Evolutionary conservation across 257 asterid genomes (phyloP), one percentile per base, ranked within the genome.

Genomic region (Euphrasia confusa): DNA sequence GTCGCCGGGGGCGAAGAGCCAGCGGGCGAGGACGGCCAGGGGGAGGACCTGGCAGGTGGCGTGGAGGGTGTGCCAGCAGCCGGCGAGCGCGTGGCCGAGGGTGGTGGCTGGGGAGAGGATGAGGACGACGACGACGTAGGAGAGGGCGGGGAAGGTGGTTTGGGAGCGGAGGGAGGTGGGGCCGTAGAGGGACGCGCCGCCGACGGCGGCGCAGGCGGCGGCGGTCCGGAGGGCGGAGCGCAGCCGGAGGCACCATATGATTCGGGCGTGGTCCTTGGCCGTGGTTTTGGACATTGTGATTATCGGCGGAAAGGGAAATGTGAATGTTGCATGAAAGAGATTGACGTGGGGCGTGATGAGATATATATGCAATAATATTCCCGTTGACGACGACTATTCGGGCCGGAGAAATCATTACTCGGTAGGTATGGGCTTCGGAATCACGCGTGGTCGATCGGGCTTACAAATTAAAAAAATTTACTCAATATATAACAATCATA

Each of bases 31-130:
- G 45, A 74, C 50, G 17, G 89, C 70, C 7, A 75, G 55, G 15
- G 86, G 86, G 32, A 83, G 12, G 17, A 80, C 79, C 33, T 77
- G 81, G 14, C 69, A 18, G 4, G 83, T 75, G 56, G 89, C 89
- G 21, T 4, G 61, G 12, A 68, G 17, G 17, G 78, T 80, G 50
- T 79, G 77, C 75, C 85, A 83, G 52, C 74, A 77, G 33, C 89
- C 84, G 32, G 75, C 58, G 0, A 83, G 54, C 11, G 79, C 39
- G 67, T 80, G 80, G 5, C 89, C 89, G 13, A 83, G 71, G 24
- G 71, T 73, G 6, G 85, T 74, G 10, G 56, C 56, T 4, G 77
- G 83, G 17, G 75, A 67, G 0, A 74, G 69, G 12, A 80, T 67
- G 12, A 79, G 60, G 7, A 80, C 10, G 4, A 76, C 71, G 0